Base-by-base conservation (phyloP, 2,329 filamentous ascomycete species). In the Berkeleyomyces rouxiae region DNA sequence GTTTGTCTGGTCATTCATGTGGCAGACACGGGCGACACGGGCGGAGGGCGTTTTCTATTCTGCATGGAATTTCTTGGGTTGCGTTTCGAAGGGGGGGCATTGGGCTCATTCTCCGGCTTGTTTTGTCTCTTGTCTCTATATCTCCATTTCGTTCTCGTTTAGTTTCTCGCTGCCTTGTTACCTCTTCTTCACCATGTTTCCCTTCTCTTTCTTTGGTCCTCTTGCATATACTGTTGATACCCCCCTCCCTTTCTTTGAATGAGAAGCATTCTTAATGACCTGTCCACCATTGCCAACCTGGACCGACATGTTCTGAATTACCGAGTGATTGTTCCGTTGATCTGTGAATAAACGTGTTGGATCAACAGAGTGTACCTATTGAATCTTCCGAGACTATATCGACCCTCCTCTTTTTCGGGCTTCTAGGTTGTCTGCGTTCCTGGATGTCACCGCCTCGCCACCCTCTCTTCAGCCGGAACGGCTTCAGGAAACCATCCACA, bases 401-500 rank as follows among this genome's bases (percentile, higher is more conserved):
- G 49, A 42, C 64, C 23, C 65, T 59, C 43, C 58, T 51, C 64
- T 62, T 63, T 66, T 67, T 62, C 37, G 53, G 60, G 10, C 61
- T 66, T 67, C 58, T 65, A 11, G 33, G 37, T 40, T 61, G 59
- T 76, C 74, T 42, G 70, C 72, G 1, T 11, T 55, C 51, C 31
- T n/a, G 36, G n/a, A 36, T 55, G 36, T 55, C 51, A 36, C 51
- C 51, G 36, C 70, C 74, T 47, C 77, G 71, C 79, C 79, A 82
- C 0, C 79, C 79, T 51, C 69, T 72, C 5, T 75, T 72, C 0
- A 74, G 71, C 63, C 74, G 73, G 61, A 88, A 77, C 3, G 79
- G 78, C 68, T 76, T 75, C 67, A 89, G 67, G 68, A 86, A 89
- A 0, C 85, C 82, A 70, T 89, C 85, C 1, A 82, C 78, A 67